Evolutionary conservation across 2,329 filamentous ascomycete genomes (phyloP).

Genomic region (Trichophyton verrucosum): DNA sequence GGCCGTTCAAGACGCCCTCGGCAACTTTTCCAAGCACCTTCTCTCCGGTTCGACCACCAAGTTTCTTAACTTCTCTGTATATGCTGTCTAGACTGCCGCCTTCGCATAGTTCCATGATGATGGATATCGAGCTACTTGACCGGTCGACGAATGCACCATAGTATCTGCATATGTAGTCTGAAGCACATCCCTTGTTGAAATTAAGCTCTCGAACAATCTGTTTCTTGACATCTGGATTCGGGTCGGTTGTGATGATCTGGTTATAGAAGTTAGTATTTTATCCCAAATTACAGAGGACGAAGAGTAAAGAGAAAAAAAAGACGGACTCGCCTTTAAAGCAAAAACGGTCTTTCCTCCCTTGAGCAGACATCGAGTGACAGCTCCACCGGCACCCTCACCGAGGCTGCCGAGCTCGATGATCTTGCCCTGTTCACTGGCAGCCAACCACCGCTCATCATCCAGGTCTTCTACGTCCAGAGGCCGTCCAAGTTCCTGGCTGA

Average conservation of each 20-base stretch:
- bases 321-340: slow-evolving; percentile 66
- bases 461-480: slow-evolving; percentile 85
- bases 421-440: slow-evolving; percentile 76
- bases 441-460: slow-evolving; percentile 89
- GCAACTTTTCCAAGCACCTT: slow-evolving; percentile 96
- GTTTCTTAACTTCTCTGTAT: slow-evolving; percentile 91
- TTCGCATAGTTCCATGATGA: slow-evolving; percentile 98
- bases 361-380: slow-evolving; percentile 80
- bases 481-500: slow-evolving; percentile 69
- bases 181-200: slow-evolving; percentile 96
- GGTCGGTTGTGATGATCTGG: slow-evolving; percentile 94
- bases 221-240: slow-evolving; percentile 94
- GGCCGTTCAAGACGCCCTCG: slow-evolving; percentile 81
- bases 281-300: neutral
- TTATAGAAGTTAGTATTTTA: slow-evolving; percentile 12
- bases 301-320: neutral
- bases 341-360: slow-evolving; percentile 90
- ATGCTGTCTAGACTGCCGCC: slow-evolving; percentile 92
- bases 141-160: slow-evolving; percentile 96
- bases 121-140: slow-evolving; percentile 91
- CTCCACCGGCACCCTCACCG: slow-evolving; percentile 89
- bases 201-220: slow-evolving; percentile 92
- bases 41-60: slow-evolving; percentile 87
- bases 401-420: slow-evolving; percentile 81
- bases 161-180: slow-evolving; percentile 91